phyloP scores from a whole-genome alignment of 2,329 filamentous ascomycete species.

The Pseudogymnoascus pannorum region DNA sequence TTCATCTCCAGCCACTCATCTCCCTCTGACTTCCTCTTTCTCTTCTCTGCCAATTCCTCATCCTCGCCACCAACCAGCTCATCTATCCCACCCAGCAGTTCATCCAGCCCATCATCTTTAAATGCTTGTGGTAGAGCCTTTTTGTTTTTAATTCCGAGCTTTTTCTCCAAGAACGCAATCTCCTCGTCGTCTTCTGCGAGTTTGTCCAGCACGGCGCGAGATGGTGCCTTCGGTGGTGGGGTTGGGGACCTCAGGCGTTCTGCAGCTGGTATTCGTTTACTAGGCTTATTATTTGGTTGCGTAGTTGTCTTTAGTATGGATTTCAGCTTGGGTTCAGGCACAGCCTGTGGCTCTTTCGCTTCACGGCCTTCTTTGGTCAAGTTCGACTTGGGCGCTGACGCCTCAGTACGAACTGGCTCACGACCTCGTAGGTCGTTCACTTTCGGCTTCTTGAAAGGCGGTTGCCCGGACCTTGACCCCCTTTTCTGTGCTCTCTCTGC shows the following conservation, averaged over 20 bases:
- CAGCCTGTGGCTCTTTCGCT: not conserved
- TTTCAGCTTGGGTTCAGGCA: slow-evolving; percentile 19
- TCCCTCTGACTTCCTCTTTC: slow-evolving; percentile 50
- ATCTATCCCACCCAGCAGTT: slow-evolving; percentile 63
- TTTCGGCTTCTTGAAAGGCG: not conserved
- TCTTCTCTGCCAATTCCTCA: slow-evolving; percentile 38
- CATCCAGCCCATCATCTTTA: slow-evolving; percentile 74
- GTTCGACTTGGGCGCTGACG: not conserved
- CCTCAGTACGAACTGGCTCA: not conserved
- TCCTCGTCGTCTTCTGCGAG: slow-evolving; percentile 79
- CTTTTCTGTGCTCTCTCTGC: slow-evolving; percentile 27
- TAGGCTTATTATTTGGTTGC: slow-evolving; percentile 12
- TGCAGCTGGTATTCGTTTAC: slow-evolving; percentile 8
- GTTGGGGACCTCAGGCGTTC: slow-evolving; percentile 15
- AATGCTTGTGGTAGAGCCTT: slow-evolving; percentile 68
- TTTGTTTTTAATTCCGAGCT: slow-evolving; percentile 69
- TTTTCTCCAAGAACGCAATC: slow-evolving; percentile 81
- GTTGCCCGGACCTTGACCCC: slow-evolving; percentile 14
- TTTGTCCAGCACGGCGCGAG: slow-evolving; percentile 46
- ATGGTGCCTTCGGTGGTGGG: slow-evolving; percentile 16
- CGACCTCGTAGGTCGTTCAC: not conserved
- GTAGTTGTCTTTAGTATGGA: slow-evolving; percentile 25
- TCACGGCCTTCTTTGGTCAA: not conserved
- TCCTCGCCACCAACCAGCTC: slow-evolving; percentile 41
- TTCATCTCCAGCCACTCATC: slow-evolving; percentile 56